Conservation (phyloP, 108 stramenopile genomes). For the Cyclotella sp. region DNA sequence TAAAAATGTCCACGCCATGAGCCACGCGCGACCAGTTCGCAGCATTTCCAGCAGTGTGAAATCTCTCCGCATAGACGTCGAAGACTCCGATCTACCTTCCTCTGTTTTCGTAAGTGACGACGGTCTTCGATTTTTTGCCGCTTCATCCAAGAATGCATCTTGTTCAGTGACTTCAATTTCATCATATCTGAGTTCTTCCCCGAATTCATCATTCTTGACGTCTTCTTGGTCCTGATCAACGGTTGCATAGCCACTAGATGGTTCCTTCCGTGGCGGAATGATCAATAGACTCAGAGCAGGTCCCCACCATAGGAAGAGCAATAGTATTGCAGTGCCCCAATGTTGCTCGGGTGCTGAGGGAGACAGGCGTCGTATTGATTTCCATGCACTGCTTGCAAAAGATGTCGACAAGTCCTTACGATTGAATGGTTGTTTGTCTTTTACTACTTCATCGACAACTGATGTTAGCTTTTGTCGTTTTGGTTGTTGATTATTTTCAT, state of each 20-base stretch:
- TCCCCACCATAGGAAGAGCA: conserved; percentile 70
- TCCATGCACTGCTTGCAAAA: conserved; percentile 1
- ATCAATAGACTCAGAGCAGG: conserved; percentile 62
- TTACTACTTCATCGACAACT: neutral
- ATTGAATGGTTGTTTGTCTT: neutral
- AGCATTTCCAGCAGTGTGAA: conserved; percentile 79
- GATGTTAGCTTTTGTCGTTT: neutral
- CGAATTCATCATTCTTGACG: conserved; percentile 10
- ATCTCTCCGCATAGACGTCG: conserved; percentile 15
- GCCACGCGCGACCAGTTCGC: conserved; percentile 68
- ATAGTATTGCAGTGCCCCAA: conserved; percentile 58
- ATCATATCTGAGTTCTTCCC: conserved; percentile 3
- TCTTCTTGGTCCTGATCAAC: conserved; percentile 40
- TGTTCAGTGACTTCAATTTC: conserved; percentile 23
- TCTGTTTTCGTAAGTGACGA: conserved; percentile 10
- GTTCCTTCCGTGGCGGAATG: conserved; percentile 56
- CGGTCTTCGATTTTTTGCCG: conserved; percentile 1
- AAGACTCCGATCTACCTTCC: conserved; percentile 23
- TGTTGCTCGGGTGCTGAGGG: conserved; percentile 43
- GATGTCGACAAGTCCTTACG: neutral
- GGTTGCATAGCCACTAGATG: conserved; percentile 6
- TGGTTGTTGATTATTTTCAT: neutral
- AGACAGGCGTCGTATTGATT: conserved; percentile 13
- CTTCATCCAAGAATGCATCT: conserved; percentile 34
- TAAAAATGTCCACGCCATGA: conserved; percentile 78